These are phyloP conservation scores for Drechslerella coelobrocha DNA, from an alignment of 2,329 filamentous ascomycete genomes.

Conservation along the genomic window DNA sequence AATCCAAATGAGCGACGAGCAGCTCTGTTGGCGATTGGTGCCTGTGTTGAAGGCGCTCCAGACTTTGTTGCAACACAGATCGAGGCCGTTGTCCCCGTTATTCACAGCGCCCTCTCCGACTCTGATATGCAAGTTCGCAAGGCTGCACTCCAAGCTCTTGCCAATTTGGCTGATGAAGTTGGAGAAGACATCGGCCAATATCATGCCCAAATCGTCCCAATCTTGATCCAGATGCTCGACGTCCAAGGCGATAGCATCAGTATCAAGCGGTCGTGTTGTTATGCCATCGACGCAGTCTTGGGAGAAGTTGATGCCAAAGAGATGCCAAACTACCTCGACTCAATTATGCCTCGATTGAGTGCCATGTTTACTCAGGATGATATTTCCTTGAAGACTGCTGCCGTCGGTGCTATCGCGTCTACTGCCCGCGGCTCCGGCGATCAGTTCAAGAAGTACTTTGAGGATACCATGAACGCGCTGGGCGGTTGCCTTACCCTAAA, in stretches of 20 bases:
- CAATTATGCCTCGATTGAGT: slow-evolving; percentile 83
- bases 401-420: slow-evolving; percentile 86
- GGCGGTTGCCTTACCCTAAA: slow-evolving; percentile 84
- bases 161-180: slow-evolving; percentile 89
- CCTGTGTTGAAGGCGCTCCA: slow-evolving; percentile 93
- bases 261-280: slow-evolving; percentile 87
- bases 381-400: slow-evolving; percentile 85
- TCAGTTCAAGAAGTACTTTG: slow-evolving; percentile 88
- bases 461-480: slow-evolving; percentile 86
- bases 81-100: slow-evolving; percentile 79
- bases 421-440: slow-evolving; percentile 84
- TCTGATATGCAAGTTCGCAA: slow-evolving; percentile 82
- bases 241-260: slow-evolving; percentile 69
- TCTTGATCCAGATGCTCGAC: slow-evolving; percentile 76
- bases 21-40: slow-evolving; percentile 88
- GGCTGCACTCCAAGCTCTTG: slow-evolving; percentile 84
- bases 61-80: slow-evolving; percentile 97
- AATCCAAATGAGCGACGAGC: slow-evolving; percentile 84
- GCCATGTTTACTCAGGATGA: slow-evolving; percentile 83
- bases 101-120: slow-evolving; percentile 83
- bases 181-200: slow-evolving; percentile 86
- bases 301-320: slow-evolving; percentile 82
- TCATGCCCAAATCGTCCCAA: slow-evolving; percentile 81
- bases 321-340: slow-evolving; percentile 79
- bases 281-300: slow-evolving; percentile 88